Conservation (phyloP, 164 flowering plant genomes). For the Stephania yunnanensis region DNA sequence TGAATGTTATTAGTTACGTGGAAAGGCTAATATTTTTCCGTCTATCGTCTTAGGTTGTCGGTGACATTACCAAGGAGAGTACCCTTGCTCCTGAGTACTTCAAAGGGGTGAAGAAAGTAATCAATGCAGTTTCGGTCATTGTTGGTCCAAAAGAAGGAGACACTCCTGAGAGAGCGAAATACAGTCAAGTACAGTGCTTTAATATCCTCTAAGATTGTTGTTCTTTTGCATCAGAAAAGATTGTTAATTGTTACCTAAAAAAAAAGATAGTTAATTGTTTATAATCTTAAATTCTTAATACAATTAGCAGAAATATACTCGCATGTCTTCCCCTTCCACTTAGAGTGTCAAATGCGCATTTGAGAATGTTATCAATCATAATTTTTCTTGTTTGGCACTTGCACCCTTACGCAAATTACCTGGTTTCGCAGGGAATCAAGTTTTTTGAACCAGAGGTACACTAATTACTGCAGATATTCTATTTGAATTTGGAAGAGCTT, state of each 20-base stretch:
- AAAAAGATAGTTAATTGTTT: not conserved
- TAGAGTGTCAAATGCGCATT: not conserved
- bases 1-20: not conserved
- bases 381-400: slow-evolving; percentile 2
- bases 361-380: not conserved
- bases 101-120: slow-evolving; percentile 82
- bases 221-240: not conserved
- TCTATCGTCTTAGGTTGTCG: slow-evolving; percentile 52
- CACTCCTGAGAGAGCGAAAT: slow-evolving; percentile 92
- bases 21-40: not conserved
- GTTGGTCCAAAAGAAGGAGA: slow-evolving; percentile 99
- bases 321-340: not conserved
- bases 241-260: not conserved
- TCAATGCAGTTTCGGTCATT: slow-evolving; percentile 88
- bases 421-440: slow-evolving; percentile 82
- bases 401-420: slow-evolving; percentile 8
- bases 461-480: slow-evolving; percentile 14
- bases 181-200: slow-evolving; percentile 67
- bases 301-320: not conserved
- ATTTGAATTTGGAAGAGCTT: slow-evolving; percentile 14
- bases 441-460: slow-evolving; percentile 98
- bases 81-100: slow-evolving; percentile 69
- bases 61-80: slow-evolving; percentile 79
- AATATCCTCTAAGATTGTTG: slow-evolving; percentile 1
- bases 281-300: too few relatives aligned